Conservation (phyloP, 169 alveolate genomes). For the Plasmodium relictum region DNA sequence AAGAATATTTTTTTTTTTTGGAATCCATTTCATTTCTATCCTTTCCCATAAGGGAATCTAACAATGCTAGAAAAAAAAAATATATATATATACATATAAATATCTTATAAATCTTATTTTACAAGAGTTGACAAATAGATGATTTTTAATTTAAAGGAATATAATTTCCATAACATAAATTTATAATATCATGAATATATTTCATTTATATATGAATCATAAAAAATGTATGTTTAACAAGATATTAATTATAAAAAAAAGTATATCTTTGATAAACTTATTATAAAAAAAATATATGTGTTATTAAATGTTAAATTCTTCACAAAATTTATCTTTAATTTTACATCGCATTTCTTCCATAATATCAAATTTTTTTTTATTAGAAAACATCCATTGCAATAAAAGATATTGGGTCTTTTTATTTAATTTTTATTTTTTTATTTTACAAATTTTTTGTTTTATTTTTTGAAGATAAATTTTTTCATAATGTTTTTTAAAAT, state of each 20-base stretch:
- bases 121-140: too few relatives aligned
- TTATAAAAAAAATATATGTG: too few relatives aligned
- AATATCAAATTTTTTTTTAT: slow-evolving; percentile 3
- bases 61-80: slow-evolving; percentile 71
- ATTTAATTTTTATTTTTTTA: not conserved
- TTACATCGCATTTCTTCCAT: slow-evolving; percentile 78
- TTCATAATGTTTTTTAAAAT: slow-evolving; percentile 43
- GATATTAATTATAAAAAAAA: too few relatives aligned
- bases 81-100: not conserved
- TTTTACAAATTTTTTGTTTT: not conserved
- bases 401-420: not conserved
- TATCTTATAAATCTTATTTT: too few relatives aligned
- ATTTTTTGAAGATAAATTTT: slow-evolving; percentile 30
- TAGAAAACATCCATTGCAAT: slow-evolving; percentile 61
- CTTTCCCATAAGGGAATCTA: slow-evolving; percentile 88
- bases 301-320: too few relatives aligned
- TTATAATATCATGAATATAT: not conserved
- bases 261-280: too few relatives aligned
- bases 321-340: slow-evolving; percentile 2
- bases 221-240: not conserved
- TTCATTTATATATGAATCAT: not conserved
- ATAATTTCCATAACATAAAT: not conserved
- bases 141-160: not conserved
- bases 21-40: slow-evolving; percentile 82
- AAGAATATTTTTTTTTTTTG: slow-evolving; percentile 71